phyloP scores from a whole-genome alignment of 2,329 filamentous ascomycete genomes.

The Penicillium occitanis region DNA sequence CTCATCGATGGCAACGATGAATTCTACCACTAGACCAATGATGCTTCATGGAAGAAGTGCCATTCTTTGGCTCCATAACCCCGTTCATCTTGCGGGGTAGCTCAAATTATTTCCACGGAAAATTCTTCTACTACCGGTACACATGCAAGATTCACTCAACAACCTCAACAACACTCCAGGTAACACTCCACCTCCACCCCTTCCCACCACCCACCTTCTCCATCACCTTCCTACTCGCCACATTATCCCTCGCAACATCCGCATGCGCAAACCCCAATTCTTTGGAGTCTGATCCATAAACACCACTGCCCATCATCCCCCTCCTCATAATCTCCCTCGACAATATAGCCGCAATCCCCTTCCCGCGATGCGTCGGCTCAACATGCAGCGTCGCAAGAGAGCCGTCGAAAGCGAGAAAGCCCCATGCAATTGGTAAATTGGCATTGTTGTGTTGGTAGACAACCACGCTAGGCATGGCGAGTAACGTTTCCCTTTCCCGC shows the following conservation, averaged over 20 bases:
- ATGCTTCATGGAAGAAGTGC: slow-evolving; percentile 14
- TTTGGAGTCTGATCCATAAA: slow-evolving; percentile 18
- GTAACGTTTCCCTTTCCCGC: slow-evolving; percentile 35
- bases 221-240: slow-evolving; percentile 44
- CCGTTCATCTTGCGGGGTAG: too few relatives aligned
- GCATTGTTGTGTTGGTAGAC: slow-evolving; percentile 29
- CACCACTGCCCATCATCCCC: slow-evolving; percentile 25
- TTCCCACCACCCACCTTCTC: slow-evolving; percentile 46
- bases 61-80: background rate
- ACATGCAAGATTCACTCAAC: slow-evolving; percentile 7
- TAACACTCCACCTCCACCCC: slow-evolving; percentile 33
- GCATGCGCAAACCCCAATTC: slow-evolving; percentile 37
- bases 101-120: background rate
- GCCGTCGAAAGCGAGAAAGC: slow-evolving; percentile 41
- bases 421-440: slow-evolving; percentile 36
- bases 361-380: slow-evolving; percentile 43
- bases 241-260: slow-evolving; percentile 39
- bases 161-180: slow-evolving; percentile 42
- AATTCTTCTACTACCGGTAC: background rate
- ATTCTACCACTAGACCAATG: slow-evolving; percentile 27
- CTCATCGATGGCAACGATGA: too few relatives aligned
- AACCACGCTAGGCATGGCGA: slow-evolving; percentile 35
- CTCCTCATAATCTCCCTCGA: slow-evolving; percentile 35
- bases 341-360: slow-evolving; percentile 36
- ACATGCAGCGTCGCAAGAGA: slow-evolving; percentile 42